Evolutionary conservation across 306 rosid species (phyloP), one percentile per base, ranked within the genome.

Genomic region (Potentilla sterilis): DNA sequence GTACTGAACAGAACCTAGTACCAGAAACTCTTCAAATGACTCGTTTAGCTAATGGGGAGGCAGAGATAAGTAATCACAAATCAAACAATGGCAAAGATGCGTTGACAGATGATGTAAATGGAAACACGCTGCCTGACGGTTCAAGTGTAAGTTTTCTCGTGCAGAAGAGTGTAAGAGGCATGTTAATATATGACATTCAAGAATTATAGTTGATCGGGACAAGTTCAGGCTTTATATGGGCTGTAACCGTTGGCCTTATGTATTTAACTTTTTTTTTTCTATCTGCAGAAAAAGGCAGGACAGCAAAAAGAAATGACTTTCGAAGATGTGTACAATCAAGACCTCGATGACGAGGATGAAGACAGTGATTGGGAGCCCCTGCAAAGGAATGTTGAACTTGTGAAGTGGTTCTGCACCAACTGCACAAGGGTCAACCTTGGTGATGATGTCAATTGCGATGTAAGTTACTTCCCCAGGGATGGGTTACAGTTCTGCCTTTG

Each of bases 291-390:
- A 64, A 64, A 37, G 86, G 78, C 84, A 3, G 79, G 84, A 69
- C 77, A 74, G 83, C 89, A 79, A 34, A 86, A 82, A 81, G 98
- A 91, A 52, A 67, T 93, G 79, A 89, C 92, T 38, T 85, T 93
- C 44, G 83, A 89, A 86, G 97, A 93, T 75, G 74, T 93, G 85
- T 88, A 85, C 47, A 83, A 77, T 70, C 80, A 86, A 62, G 84
- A 80, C 54, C 48, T 83, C 9, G 93, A 90, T 2, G 94, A 89
- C 0, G 93, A 92, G 0, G 97, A 91, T 0, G 90, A 80, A 3
- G 94, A 92, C 48, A 82, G 89, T 76, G 99, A 95, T 72, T 92
- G 97, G 99, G 97, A 95, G 73, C 99, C 99, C 21, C 37, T 86
- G 47, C 85, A 77, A 28, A 87, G 75, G 69, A 79, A 57, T 67